Evolutionary conservation across 2,329 filamentous ascomycete species (phyloP).

Genomic region (Epicoccum nigrum): DNA sequence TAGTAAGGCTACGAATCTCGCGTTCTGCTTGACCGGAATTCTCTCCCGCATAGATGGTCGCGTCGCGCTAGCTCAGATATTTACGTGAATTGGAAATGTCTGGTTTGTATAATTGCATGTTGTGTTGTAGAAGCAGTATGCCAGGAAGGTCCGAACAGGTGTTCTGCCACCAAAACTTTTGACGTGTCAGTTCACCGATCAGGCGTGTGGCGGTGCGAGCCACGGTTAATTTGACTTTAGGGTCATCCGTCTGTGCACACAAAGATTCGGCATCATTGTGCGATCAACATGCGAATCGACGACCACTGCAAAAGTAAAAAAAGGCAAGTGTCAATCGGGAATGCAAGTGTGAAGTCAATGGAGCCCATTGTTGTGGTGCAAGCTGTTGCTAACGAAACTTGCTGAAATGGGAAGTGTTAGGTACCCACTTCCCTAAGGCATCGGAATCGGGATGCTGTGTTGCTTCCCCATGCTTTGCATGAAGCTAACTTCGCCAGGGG

Average conservation of each 20-base stretch:
- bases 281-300: background rate
- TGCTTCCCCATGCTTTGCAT: conserved; percentile 13
- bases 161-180: conserved; percentile 8
- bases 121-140: background rate
- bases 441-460: conserved; percentile 4
- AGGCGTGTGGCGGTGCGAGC: conserved; percentile 11
- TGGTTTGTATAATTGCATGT: background rate
- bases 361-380: background rate
- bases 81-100: background rate
- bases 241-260: background rate
- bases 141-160: conserved; percentile 10
- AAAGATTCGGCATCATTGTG: background rate
- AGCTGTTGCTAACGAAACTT: background rate
- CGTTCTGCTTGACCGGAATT: background rate
- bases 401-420: background rate
- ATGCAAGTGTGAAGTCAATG: background rate
- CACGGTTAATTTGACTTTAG: background rate
- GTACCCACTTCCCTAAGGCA: background rate
- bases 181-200: conserved; percentile 16
- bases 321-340: background rate
- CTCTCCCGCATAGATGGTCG: background rate
- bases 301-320: background rate
- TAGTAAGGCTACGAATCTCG: conserved; percentile 1
- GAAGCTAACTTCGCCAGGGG: conserved; percentile 16
- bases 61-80: background rate